Base-by-base conservation (phyloP, 176 grass and related monocot genomes). In the Musa itinerans region DNA sequence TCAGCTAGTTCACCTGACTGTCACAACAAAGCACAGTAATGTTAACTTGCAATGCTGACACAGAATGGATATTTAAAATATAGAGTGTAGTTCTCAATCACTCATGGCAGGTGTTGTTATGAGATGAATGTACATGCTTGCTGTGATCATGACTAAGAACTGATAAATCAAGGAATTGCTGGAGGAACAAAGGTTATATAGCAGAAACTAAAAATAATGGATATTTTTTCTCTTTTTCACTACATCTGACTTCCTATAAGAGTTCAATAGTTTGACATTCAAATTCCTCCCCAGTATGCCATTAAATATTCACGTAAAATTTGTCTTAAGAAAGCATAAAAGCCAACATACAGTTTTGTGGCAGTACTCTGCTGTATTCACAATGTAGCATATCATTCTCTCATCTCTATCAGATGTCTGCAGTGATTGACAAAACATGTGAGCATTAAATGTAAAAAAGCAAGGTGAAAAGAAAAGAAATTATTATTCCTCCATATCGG, bases 361-460 rank as follows among this genome's bases (percentile, higher is more conserved):
- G 79, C 95, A 99, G 81, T 99, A 99, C 78, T 99, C 95, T 64
- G 95, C 91, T 62, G 95, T 99, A 72, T 94, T 99, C 54, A 99
- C 89, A 16, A 94, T 94, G 62, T 99, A 92, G 76, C 95, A 99
- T 88, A 99, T 99, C 85, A 92, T 94, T 84, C 92, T 94, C 83
- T 94, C 91, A 23, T 99, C 91, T 81, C 88, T 87, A 71, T 99
- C 91, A 1, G 95, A 99, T 74, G 86, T 99, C 95, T 99, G 90
- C 75, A 99, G 19, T 69, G 52, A 81, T 61, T 64, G 19, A 29
- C 70, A 80, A 62, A 73, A 52, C 53, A 81, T 53, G 83, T 75
- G 80, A 87, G 75, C 21, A 26, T 63, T 62, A 50, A 19, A 49
- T 55, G 24, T 20, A 69, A 15, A 11, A 43, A 43, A 11, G 8